A percentile compares a stretch with the other conserved stretches of the same genome.
These are phyloP conservation scores for Biscutella laevigata DNA, from an alignment of 441 rosid genomes.

Conservation along the genomic window DNA sequence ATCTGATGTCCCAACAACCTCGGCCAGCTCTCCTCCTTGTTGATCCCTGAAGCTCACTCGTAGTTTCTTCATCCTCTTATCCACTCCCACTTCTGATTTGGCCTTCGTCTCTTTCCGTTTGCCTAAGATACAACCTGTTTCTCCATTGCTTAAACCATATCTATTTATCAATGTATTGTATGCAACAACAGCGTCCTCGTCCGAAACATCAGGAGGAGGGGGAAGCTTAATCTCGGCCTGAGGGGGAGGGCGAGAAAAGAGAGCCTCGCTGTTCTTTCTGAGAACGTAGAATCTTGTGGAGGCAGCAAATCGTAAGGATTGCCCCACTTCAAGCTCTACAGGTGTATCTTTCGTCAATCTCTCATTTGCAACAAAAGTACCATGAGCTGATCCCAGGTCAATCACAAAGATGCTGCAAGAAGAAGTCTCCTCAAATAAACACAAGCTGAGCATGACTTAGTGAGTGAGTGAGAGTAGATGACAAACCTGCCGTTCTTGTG, in stretches of 20 bases:
- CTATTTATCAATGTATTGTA: constrained; percentile 82
- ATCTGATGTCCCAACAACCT: constrained; percentile 91
- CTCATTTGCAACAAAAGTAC: constrained; percentile 92
- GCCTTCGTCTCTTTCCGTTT: constrained; percentile 29
- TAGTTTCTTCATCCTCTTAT: constrained; percentile 51
- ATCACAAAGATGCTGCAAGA: constrained; percentile 68
- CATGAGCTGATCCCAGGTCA: constrained; percentile 95
- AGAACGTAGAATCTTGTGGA: constrained; percentile 76
- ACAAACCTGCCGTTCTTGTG: constrained; percentile 88
- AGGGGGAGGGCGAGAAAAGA: constrained; percentile 51
- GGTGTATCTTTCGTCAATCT: constrained; percentile 68
- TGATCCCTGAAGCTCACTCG: constrained; percentile 75
- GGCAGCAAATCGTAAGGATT: constrained; percentile 86
- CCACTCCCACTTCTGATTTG: constrained; percentile 29
- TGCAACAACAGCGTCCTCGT: constrained; percentile 77
- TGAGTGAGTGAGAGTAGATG: neutral
- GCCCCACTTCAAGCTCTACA: constrained; percentile 91
- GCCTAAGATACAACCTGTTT: constrained; percentile 20
- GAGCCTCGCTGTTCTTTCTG: constrained; percentile 79
- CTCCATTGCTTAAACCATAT: constrained; percentile 53
- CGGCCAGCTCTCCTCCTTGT: constrained; percentile 81
- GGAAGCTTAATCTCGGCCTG: constrained; percentile 64
- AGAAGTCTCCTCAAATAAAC: neutral
- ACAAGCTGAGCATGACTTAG: neutral
- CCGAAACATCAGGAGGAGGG: constrained; percentile 69